Conservation (phyloP, 2,329 filamentous ascomycete species). For the Hypoxylon sp. region DNA sequence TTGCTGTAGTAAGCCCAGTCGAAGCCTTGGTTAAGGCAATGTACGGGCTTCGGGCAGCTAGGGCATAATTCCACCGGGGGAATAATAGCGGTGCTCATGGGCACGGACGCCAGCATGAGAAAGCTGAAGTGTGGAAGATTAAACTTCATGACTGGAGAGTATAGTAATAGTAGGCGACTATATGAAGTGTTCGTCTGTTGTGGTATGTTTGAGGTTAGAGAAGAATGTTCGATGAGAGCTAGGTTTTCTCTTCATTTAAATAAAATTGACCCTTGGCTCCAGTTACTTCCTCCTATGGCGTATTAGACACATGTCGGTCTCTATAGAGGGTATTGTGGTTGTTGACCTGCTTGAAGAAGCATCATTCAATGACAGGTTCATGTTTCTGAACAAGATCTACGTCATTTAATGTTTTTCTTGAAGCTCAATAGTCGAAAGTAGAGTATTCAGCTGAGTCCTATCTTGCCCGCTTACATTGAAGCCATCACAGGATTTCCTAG, state of each 20-base stretch:
- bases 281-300: background rate
- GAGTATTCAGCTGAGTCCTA: constrained; percentile 28
- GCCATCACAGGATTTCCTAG: background rate
- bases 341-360: background rate
- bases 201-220: background rate
- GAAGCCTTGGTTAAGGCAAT: constrained; percentile 43
- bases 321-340: background rate
- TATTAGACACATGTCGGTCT: background rate
- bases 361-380: background rate
- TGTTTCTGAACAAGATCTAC: constrained; percentile 15
- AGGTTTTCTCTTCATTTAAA: constrained; percentile 4
- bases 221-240: background rate
- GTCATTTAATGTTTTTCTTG: constrained; percentile 17
- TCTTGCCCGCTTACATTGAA: background rate
- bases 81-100: constrained; percentile 17
- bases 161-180: background rate
- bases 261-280: background rate
- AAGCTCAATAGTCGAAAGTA: background rate
- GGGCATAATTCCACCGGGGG: constrained; percentile 26
- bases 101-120: constrained; percentile 26
- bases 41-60: constrained; percentile 41
- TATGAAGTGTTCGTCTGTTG: background rate
- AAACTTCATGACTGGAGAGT: constrained; percentile 21
- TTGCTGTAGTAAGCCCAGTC: constrained; percentile 49
- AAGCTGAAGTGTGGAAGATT: constrained; percentile 14